Conservation (phyloP, 352 stramenopile species). For the Phytophthora fragariae region DNA sequence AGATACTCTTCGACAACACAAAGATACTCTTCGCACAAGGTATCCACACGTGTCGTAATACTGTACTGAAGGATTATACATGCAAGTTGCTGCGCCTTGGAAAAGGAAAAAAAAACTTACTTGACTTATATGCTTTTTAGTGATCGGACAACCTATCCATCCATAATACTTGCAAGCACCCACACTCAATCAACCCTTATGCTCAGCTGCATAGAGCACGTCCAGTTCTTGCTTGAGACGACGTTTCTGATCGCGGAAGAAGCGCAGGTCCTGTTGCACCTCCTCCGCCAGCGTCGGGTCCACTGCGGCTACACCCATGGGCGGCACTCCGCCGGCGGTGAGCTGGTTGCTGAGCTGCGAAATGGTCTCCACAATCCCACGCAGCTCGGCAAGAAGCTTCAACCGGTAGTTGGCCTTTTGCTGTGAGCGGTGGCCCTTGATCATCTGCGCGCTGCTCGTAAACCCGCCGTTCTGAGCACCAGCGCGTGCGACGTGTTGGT, state of each 20-base stretch:
- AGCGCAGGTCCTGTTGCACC: slow-evolving; percentile 40
- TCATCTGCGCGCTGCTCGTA: background rate
- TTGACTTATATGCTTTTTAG: slow-evolving; percentile 18
- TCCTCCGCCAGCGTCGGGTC: slow-evolving; percentile 38
- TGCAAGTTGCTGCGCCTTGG: background rate
- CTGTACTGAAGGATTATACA: background rate
- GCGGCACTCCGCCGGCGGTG: slow-evolving; percentile 8
- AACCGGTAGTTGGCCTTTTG: slow-evolving; percentile 41
- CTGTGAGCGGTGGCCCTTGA: slow-evolving; percentile 11
- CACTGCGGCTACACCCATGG: slow-evolving; percentile 26
- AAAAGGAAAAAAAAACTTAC: slow-evolving; percentile 21
- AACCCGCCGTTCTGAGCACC: slow-evolving; percentile 24
- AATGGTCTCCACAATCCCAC: slow-evolving; percentile 43
- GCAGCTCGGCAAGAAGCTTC: slow-evolving; percentile 37
- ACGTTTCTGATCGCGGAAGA: slow-evolving; percentile 41
- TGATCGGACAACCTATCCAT: background rate
- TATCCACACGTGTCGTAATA: slow-evolving; percentile 18
- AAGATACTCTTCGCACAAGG: slow-evolving; percentile 19
- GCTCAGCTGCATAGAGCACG: slow-evolving; percentile 19
- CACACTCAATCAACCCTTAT: slow-evolving; percentile 11
- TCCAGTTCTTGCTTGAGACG: slow-evolving; percentile 38
- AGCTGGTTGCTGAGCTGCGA: slow-evolving; percentile 38
- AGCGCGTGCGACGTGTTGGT: background rate
- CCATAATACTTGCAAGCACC: slow-evolving; percentile 1
- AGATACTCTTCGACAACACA: slow-evolving; percentile 17